Evolutionary conservation across 1,284 basidiomycete species (phyloP).

Genomic region (Gomphus bonarii): DNA sequence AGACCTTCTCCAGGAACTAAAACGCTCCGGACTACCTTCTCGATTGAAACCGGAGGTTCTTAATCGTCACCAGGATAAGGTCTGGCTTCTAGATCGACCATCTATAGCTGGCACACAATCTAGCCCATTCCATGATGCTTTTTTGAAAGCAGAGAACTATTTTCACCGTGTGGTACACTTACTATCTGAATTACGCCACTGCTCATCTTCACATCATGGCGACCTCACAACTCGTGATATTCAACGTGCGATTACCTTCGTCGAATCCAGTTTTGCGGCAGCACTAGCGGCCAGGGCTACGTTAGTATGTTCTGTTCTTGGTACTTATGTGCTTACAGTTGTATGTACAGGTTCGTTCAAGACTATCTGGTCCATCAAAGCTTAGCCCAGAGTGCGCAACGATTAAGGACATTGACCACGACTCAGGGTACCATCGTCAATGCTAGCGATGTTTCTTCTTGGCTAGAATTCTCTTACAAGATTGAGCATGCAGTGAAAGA

Average conservation of each 20-base stretch:
- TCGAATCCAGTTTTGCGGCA: slow-evolving; percentile 69
- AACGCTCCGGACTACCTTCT: slow-evolving; percentile 66
- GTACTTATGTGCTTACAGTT: not conserved
- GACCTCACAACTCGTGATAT: slow-evolving; percentile 84
- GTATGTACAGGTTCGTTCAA: not conserved
- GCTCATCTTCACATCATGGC: slow-evolving; percentile 61
- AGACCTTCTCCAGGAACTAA: slow-evolving; percentile 86
- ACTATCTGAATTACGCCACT: slow-evolving; percentile 59
- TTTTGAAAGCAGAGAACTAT: slow-evolving; percentile 49
- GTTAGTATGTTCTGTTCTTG: slow-evolving; percentile 24
- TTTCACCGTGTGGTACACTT: slow-evolving; percentile 60
- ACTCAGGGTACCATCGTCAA: not conserved
- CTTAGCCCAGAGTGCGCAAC: not conserved
- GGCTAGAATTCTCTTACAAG: slow-evolving; percentile 17
- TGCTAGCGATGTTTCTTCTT: not conserved
- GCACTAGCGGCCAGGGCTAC: slow-evolving; percentile 38
- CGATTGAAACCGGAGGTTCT: slow-evolving; percentile 69
- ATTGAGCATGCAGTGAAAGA: slow-evolving; percentile 33
- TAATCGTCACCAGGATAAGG: slow-evolving; percentile 47
- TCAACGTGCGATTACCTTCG: slow-evolving; percentile 65
- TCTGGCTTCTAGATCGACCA: slow-evolving; percentile 61
- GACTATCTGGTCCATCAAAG: not conserved
- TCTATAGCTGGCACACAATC: slow-evolving; percentile 22
- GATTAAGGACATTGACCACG: not conserved
- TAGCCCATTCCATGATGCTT: slow-evolving; percentile 14